Evolutionary conservation across 129 eudicot species (phyloP), one percentile per base, ranked within the genome.

Genomic region (Flaveria trinervia): DNA sequence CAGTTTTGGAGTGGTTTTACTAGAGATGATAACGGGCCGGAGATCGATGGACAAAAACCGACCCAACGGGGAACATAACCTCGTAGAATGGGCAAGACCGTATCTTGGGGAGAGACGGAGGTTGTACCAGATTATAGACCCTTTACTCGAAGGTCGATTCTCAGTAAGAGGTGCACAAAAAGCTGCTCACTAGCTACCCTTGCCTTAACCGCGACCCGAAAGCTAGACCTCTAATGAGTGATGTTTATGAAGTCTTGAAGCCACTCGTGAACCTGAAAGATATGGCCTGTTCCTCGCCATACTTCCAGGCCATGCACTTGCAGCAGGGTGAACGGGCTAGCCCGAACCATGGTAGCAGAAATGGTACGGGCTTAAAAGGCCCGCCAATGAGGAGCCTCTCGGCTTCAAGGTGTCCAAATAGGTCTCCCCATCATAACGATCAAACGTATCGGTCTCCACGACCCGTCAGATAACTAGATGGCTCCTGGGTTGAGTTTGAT

Each of bases 31-130:
- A 62, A 80, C 91, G 0, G 97, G 93, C 4, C 77, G 93, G 56
- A 88, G 93, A 86, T 91, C 97, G 64, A 91, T 91, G 92, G 97
- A 91, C 80, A 91, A 91, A 75, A 86, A 52, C 80, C 81, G 90
- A 62, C 93, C 93, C 36, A 83, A 76, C 10, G 91, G 88, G 65
- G 93, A 91, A 60, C 97, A 91, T 43, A 91, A 91, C 65, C 77
- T 91, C 59, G 97, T 91, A 41, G 93, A 91, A 80, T 91, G 93
- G 93, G 93, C 97, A 1, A 81, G 88, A 71, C 93, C 88, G 0
- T 85, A 83, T 81, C 85, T 91, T 7, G 76, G 78, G 18, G 97
- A 91, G 75, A 81, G 92, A 65, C 77, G 90, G 17, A 76, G 91
- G 79, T 86, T 88, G 68, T 91, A 88, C 44, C 81, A 84, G 46